These are phyloP conservation scores for Asparagopsis taxiformis DNA, from an alignment of 31 red algal genomes.

Conservation along the genomic window DNA sequence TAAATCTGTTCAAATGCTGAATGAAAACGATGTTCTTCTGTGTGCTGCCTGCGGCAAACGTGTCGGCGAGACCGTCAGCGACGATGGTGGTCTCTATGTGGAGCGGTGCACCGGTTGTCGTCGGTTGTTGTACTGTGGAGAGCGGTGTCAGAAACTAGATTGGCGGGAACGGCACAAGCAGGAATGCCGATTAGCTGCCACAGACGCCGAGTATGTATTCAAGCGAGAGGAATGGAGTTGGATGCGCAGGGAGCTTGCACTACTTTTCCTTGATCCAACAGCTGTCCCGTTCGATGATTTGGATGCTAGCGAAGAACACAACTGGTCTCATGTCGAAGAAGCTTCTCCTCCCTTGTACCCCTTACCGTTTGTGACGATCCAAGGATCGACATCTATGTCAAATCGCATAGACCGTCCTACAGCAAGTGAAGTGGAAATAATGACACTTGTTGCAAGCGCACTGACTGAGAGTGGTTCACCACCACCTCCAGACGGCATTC, in stretches of 20 bases:
- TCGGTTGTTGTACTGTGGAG: slow-evolving; percentile 56
- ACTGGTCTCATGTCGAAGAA: slow-evolving; percentile 30
- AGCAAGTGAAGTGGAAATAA: slow-evolving; percentile 16
- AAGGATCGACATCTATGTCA: slow-evolving; percentile 4
- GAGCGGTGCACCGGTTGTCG: slow-evolving; percentile 44
- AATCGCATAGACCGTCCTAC: slow-evolving; percentile 22
- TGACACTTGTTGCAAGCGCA: slow-evolving; percentile 36
- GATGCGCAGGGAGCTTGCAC: slow-evolving; percentile 60
- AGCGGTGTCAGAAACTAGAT: slow-evolving; percentile 64
- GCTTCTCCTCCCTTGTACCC: slow-evolving; percentile 32
- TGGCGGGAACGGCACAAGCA: slow-evolving; percentile 44
- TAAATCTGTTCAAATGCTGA: background rate
- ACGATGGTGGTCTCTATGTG: slow-evolving; percentile 16
- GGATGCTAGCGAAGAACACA: slow-evolving; percentile 39
- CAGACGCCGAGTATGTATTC: slow-evolving; percentile 30
- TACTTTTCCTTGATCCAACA: slow-evolving; percentile 60
- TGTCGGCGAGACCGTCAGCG: slow-evolving; percentile 11
- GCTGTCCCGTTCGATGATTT: slow-evolving; percentile 85
- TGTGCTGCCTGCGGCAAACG: slow-evolving; percentile 28
- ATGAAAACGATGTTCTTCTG: slow-evolving; percentile 15
- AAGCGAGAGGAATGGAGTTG: slow-evolving; percentile 43
- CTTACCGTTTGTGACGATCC: slow-evolving; percentile 54
- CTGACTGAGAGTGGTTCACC: slow-evolving; percentile 31
- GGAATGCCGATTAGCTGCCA: slow-evolving; percentile 27
- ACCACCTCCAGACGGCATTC: slow-evolving; percentile 30